Conservation (phyloP, 306 rosid genomes). For the Prunus mira region DNA sequence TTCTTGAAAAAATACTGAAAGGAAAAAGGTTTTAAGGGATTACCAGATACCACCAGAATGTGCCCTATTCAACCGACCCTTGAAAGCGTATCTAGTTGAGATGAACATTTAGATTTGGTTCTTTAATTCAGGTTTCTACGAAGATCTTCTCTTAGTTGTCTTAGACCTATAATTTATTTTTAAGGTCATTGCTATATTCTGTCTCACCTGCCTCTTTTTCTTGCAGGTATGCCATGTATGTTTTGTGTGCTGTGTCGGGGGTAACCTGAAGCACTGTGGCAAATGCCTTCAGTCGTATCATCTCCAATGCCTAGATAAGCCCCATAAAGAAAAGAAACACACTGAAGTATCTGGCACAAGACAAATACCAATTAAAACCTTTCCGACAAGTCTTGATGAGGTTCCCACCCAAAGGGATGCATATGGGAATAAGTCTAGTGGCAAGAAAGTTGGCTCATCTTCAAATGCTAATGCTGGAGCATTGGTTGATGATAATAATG, state of each 20-base stretch:
- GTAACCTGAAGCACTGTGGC: constrained; percentile 8
- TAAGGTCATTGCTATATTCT: neutral
- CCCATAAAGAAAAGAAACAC: constrained; percentile 18
- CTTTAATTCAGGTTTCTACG: neutral
- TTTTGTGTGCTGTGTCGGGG: neutral
- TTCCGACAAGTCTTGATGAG: constrained; percentile 20
- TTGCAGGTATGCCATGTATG: constrained; percentile 1
- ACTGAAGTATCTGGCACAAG: constrained; percentile 25
- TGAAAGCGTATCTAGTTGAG: neutral
- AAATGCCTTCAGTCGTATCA: constrained; percentile 10
- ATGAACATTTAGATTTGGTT: neutral
- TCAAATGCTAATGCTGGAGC: constrained; percentile 20
- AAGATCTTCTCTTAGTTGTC: no score
- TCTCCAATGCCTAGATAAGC: neutral
- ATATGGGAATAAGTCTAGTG: constrained; percentile 23
- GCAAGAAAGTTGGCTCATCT: constrained; percentile 13
- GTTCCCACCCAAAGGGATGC: constrained; percentile 21
- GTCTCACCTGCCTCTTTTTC: neutral
- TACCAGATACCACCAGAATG: neutral
- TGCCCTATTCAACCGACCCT: neutral
- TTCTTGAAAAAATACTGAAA: neutral
- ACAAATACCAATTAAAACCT: constrained; percentile 4
- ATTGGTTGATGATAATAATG: constrained; percentile 6
- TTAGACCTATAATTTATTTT: no score
- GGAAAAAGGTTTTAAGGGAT: no score